Evolutionary conservation across 2,329 filamentous ascomycete genomes (phyloP).

Genomic region (Fonsecaea monophora): DNA sequence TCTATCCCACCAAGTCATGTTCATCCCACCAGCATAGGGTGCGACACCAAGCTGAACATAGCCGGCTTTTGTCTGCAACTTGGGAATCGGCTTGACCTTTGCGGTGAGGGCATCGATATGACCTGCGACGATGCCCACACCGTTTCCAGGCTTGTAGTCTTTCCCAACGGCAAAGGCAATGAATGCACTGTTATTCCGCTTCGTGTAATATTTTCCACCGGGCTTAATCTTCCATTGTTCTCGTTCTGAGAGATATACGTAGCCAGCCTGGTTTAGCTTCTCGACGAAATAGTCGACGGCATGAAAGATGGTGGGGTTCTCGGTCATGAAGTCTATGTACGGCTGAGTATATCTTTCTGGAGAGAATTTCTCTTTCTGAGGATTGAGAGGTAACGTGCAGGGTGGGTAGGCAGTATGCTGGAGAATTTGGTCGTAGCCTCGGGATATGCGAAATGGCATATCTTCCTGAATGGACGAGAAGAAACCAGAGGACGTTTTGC

Average conservation of each 20-base stretch:
- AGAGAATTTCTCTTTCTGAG: conserved; percentile 39
- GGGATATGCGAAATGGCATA: conserved; percentile 36
- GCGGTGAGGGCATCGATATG: conserved; percentile 93
- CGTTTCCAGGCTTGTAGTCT: conserved; percentile 82
- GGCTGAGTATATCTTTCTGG: conserved; percentile 76
- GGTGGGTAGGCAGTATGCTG: conserved; percentile 32
- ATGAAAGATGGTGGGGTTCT: conserved; percentile 94
- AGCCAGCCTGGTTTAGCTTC: conserved; percentile 75
- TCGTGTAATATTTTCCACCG: conserved; percentile 88
- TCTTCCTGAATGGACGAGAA: conserved; percentile 39
- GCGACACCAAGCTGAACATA: conserved; percentile 90
- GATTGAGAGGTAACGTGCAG: conserved; percentile 16
- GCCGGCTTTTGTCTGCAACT: conserved; percentile 80
- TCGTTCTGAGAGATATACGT: conserved; percentile 75
- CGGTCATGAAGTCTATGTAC: conserved; percentile 84
- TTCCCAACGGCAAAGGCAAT: conserved; percentile 85
- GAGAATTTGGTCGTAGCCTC: conserved; percentile 37
- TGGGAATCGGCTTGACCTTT: conserved; percentile 87
- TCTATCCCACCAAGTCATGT: conserved; percentile 95
- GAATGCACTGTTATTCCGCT: conserved; percentile 82
- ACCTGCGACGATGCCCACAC: conserved; percentile 84
- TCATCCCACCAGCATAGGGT: conserved; percentile 87
- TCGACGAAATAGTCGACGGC: conserved; percentile 78
- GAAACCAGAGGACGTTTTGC: conserved; percentile 41
- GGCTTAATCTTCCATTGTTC: conserved; percentile 80